phyloP scores from a whole-genome alignment of 352 stramenopile species.

The Phytophthora vignae region DNA sequence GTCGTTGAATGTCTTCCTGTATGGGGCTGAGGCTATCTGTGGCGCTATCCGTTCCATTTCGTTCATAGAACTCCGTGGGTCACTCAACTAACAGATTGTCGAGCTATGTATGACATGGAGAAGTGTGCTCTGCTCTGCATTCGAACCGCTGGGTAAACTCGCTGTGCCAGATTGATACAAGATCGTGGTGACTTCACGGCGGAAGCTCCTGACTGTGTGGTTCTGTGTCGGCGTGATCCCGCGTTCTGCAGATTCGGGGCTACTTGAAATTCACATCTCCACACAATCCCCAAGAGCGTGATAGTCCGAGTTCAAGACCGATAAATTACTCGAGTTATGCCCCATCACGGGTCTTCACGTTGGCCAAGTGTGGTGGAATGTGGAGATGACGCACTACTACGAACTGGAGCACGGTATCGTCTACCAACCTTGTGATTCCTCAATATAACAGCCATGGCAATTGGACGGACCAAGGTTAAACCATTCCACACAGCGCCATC shows the following conservation, averaged over 20 bases:
- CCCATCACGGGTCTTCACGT: not conserved
- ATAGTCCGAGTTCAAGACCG: not conserved
- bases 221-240: not conserved
- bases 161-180: not conserved
- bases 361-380: not conserved
- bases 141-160: not conserved
- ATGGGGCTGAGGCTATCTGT: not conserved
- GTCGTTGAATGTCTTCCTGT: too few relatives aligned
- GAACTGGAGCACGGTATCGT: not conserved
- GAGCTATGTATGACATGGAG: not conserved
- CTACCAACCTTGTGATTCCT: slow-evolving; percentile 12
- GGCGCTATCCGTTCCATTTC: not conserved
- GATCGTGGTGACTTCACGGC: not conserved
- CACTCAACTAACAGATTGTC: not conserved
- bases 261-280: slow-evolving; percentile 3
- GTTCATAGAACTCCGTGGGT: not conserved
- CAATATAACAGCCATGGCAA: slow-evolving; percentile 17
- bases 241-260: not conserved
- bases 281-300: not conserved
- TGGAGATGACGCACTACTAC: slow-evolving; percentile 5
- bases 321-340: not conserved
- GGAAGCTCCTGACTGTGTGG: not conserved
- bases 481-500: slow-evolving; percentile 1
- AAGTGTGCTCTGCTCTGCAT: not conserved
- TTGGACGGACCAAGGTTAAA: not conserved